Base-by-base conservation (phyloP, 495 filamentous ascomycete species). In the Xylaria flabelliformis region DNA sequence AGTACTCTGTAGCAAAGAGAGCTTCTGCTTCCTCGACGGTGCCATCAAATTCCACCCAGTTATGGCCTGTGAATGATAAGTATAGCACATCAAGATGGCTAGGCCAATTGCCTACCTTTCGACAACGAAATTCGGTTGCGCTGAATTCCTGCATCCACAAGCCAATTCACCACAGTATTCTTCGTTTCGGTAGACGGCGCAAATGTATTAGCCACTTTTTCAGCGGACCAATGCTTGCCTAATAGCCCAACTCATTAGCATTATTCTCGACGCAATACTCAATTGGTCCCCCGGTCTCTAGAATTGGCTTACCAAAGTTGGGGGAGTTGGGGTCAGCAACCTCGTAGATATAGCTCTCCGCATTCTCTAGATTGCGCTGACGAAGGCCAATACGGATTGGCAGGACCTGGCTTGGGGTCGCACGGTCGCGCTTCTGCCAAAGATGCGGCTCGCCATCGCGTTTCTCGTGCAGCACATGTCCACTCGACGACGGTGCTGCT, bases 361-460 rank as follows among this genome's bases (percentile, higher is more conserved):
- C 87, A 34, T 78, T 76, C 59, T 88, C 83, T 29, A 89, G 64
- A 59, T 89, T 89, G 36, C 80, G 80, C 75, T 90, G 88, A 5
- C 80, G 80, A 73, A 90, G 75, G 8, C 86, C 88, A 61, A 90
- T 88, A 56, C 87, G 83, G 32, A 90, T 83, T 1, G 87, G 86
- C 21, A 90, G 79, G 9, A 83, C 74, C 3, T 82, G 67, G 5
- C 51, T 64, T 0, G 72, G 75, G 59, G 72, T 66, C 0, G 77
- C 59, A 15, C 77, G 74, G 55, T 53, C 50, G n/a, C 70, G 70
- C 64, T 75, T 71, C 63, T 65, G 69, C 59, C 74, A 75, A 41
- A 64, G 26, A 67, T 72, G 70, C 4, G 70, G 70, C 51, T 29
- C 42, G 63, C 44, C 63, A 42, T 50, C 62, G 13, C 70, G 62